These are phyloP conservation scores for Stellera chamaejasme DNA, from an alignment of 345 rosid genomes.

Conservation along the genomic window DNA sequence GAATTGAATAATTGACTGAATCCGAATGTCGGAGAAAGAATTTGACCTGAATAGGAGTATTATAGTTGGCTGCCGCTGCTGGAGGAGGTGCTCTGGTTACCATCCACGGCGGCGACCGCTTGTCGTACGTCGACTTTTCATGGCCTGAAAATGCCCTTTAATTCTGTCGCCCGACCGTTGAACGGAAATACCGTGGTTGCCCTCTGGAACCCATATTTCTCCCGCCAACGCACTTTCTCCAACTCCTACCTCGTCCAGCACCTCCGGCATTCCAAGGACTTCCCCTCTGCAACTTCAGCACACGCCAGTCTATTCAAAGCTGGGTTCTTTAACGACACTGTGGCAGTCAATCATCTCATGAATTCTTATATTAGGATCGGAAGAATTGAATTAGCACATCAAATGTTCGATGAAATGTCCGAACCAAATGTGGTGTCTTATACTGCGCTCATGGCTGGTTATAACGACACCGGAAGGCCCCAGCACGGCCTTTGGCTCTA, in stretches of 20 bases:
- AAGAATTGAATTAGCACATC: slow-evolving; percentile 23
- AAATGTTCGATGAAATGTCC: slow-evolving; percentile 60
- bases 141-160: no score
- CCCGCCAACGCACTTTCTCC: slow-evolving; percentile 29
- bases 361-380: slow-evolving; percentile 28
- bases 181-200: slow-evolving; percentile 8
- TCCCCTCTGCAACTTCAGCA: slow-evolving; percentile 16
- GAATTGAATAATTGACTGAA: no score
- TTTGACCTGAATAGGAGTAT: no score
- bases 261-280: slow-evolving; percentile 26
- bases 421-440: slow-evolving; percentile 71
- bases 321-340: slow-evolving; percentile 28
- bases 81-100: no score
- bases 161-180: background rate
- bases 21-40: no score
- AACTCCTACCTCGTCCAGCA: slow-evolving; percentile 18
- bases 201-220: slow-evolving; percentile 7
- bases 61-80: no score
- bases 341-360: slow-evolving; percentile 40
- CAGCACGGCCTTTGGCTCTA: slow-evolving; percentile 31
- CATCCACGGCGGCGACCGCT: no score
- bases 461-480: slow-evolving; percentile 26
- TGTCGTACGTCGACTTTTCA: no score
- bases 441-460: slow-evolving; percentile 61
- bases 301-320: slow-evolving; percentile 33